Base-by-base conservation (phyloP, 129 eudicot species). In the Logfia minima region DNA sequence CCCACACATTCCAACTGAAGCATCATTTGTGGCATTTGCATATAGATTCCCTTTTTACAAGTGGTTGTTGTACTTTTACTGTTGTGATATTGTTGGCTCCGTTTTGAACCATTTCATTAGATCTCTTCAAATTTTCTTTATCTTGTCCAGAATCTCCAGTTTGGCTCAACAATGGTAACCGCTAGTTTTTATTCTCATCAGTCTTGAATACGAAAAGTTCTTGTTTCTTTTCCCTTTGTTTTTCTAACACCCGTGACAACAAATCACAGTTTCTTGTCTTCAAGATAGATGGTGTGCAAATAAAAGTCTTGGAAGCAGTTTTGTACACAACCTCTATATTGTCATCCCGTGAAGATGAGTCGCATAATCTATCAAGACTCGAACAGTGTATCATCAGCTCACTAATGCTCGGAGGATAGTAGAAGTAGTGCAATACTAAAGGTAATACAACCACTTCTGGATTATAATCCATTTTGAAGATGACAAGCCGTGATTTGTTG, bases 281-380 rank as follows among this genome's bases (percentile, higher is more conserved):
- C 67, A 92, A 69, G 75, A 92, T 92, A 18, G 98, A 88, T 5
- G 94, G 92, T 24, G 94, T 88, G 67, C 86, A 63, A 1, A 85
- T 83, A 48, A 90, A 92, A 68, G 80, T 82, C 76, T 88, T 89
- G 39, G 96, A 91, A 77, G 96, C 98, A 86, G 82, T 86, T 88
- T 88, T 90, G 60, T 90, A 80, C 0, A 24, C 26, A 24, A 1
- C 26, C 26, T 24, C 26, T 24, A 1, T 0, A 24, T 1, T 1
- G 26, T 24, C 26, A 24, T 24, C 26, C 26, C 26, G n/a, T n/a
- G n/a, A n/a, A n/a, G n/a, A n/a, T n/a, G n/a, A n/a, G n/a, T n/a
- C n/a, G n/a, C n/a, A n/a, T n/a, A n/a, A n/a, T n/a, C n/a, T n/a
- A n/a, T n/a, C n/a, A n/a, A n/a, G n/a, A n/a, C n/a, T n/a, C n/a